Conservation (phyloP, 140 eudicot species). For the Senecio squalidus region DNA sequence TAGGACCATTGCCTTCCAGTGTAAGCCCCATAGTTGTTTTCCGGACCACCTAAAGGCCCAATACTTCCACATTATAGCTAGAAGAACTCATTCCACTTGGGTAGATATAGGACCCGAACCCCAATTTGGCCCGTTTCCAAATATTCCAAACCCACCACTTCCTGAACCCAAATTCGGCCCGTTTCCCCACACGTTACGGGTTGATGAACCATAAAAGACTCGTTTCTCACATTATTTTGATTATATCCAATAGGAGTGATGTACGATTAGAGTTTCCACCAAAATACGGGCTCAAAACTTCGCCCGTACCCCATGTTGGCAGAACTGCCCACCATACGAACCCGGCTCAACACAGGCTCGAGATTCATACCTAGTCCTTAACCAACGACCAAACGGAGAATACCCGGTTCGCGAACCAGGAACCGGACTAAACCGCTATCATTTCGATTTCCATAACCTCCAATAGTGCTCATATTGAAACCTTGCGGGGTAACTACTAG, state of each 20-base stretch:
- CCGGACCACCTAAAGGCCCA: slow-evolving; percentile 37
- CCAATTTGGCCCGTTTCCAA: slow-evolving; percentile 62
- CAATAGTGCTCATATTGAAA: slow-evolving; percentile 42
- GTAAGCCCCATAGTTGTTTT: slow-evolving; percentile 40
- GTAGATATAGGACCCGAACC: slow-evolving; percentile 47
- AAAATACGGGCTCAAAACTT: slow-evolving; percentile 46
- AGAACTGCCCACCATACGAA: slow-evolving; percentile 43
- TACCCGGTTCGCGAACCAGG: slow-evolving; percentile 47
- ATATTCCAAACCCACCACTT: slow-evolving; percentile 52
- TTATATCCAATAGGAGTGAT: slow-evolving; percentile 61
- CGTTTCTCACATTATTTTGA: slow-evolving; percentile 39
- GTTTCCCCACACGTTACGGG: slow-evolving; percentile 55
- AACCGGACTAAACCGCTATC: slow-evolving; percentile 55
- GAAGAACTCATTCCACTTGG: slow-evolving; percentile 43
- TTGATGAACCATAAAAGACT: slow-evolving; percentile 46
- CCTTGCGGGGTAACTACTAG: slow-evolving; percentile 57
- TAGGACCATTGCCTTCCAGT: slow-evolving; percentile 48
- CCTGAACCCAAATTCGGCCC: slow-evolving; percentile 56
- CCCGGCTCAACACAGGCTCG: slow-evolving; percentile 54
- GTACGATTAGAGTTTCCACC: slow-evolving; percentile 49
- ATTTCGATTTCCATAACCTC: slow-evolving; percentile 55
- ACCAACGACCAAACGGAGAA: slow-evolving; percentile 61
- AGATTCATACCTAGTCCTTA: slow-evolving; percentile 67
- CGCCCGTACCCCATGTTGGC: slow-evolving; percentile 61
- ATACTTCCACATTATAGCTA: slow-evolving; percentile 39